phyloP scores from a whole-genome alignment of 73 alveolate genomes.

The Paramecium bursaria region DNA sequence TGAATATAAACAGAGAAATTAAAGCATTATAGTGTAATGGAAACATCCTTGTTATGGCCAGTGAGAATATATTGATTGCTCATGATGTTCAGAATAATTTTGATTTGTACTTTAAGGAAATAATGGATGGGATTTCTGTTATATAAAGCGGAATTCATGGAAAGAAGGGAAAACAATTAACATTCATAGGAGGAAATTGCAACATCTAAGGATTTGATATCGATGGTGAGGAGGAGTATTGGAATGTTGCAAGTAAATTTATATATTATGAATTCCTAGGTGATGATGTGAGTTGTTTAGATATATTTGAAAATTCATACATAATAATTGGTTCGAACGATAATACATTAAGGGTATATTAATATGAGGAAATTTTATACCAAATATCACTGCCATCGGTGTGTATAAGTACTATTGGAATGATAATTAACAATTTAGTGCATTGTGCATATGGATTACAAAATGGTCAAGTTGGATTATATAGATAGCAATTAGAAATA shows the following conservation, averaged over 20 bases:
- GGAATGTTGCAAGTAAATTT: conserved; percentile 74
- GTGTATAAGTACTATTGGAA: conserved; percentile 15
- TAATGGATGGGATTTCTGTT: conserved; percentile 25
- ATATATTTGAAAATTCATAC: conserved; percentile 39
- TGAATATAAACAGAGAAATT: conserved; percentile 37
- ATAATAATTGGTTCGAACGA: conserved; percentile 63
- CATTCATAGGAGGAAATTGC: conserved; percentile 66
- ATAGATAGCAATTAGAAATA: not conserved
- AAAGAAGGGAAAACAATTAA: not conserved
- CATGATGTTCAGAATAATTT: conserved; percentile 49
- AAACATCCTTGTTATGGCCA: conserved; percentile 28
- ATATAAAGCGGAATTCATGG: not conserved
- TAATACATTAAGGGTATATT: conserved; percentile 43
- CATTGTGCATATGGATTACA: conserved; percentile 55
- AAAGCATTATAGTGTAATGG: not conserved
- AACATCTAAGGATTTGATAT: conserved; percentile 55
- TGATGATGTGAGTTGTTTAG: conserved; percentile 57
- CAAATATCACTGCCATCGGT: conserved; percentile 24
- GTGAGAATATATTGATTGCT: conserved; percentile 16
- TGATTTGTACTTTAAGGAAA: conserved; percentile 10
- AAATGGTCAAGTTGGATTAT: conserved; percentile 52
- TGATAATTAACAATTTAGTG: conserved; percentile 28
- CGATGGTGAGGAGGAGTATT: conserved; percentile 66
- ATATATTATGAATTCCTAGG: too few species aligned
- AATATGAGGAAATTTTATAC: conserved; percentile 46